Percentiles rank a stretch among this genome's conserved stretches.
phyloP scores from a whole-genome alignment of 139 green algal species.

The Chlorella sorokiniana region DNA sequence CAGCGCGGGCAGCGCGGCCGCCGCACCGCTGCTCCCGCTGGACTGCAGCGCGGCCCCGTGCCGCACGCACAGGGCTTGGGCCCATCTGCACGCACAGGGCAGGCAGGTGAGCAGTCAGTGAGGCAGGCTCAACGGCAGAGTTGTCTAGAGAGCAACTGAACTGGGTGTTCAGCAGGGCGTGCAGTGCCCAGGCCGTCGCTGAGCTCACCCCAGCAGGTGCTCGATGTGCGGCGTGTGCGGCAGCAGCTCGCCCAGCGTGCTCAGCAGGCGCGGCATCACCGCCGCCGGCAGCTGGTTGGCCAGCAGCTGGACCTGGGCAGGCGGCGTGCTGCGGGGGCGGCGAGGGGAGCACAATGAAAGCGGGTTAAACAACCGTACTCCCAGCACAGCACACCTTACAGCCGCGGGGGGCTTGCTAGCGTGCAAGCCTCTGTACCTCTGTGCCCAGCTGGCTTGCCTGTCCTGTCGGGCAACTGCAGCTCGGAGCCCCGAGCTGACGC shows the following conservation, averaged over 20 bases:
- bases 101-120: not conserved
- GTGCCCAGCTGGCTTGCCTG: too few species aligned
- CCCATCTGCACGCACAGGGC: conserved; percentile 35
- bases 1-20: conserved; percentile 58
- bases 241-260: conserved; percentile 61
- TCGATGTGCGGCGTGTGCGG: conserved; percentile 77
- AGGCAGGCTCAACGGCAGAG: too few species aligned
- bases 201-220: conserved; percentile 78
- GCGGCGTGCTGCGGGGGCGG: not conserved
- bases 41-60: conserved; percentile 63
- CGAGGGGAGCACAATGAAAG: not conserved
- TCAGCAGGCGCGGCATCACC: conserved; percentile 58
- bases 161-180: too few species aligned
- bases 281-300: conserved; percentile 61
- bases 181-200: not conserved
- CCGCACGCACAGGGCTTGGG: conserved; percentile 46
- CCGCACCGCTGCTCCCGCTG: conserved; percentile 1
- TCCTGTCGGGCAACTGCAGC: too few species aligned
- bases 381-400: too few species aligned
- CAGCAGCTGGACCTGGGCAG: conserved; percentile 51
- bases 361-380: too few species aligned
- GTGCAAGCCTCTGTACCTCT: too few species aligned
- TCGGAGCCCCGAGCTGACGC: too few species aligned
- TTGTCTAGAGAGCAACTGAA: too few species aligned
- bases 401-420: too few species aligned